Percentiles rank a stretch among this genome's conserved stretches.
These are phyloP conservation scores for Daldinia decipiens DNA, from an alignment of 495 filamentous ascomycete genomes.

Conservation along the genomic window DNA sequence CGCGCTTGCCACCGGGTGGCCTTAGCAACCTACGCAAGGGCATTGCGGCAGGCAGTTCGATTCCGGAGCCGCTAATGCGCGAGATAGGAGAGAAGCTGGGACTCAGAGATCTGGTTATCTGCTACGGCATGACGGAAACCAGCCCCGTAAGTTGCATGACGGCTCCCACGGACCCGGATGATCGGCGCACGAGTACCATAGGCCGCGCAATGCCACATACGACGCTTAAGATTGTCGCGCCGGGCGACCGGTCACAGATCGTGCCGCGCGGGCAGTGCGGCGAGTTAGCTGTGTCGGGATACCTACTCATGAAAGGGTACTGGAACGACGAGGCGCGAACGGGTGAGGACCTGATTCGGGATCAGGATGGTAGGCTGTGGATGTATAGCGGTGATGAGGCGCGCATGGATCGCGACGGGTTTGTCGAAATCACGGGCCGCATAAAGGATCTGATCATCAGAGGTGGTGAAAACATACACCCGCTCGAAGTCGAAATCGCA, in stretches of 20 bases:
- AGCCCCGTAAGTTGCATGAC: slow-evolving; percentile 94
- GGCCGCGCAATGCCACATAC: slow-evolving; percentile 82
- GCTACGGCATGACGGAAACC: slow-evolving; percentile 99
- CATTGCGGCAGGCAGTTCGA: slow-evolving; percentile 87
- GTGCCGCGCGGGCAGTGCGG: slow-evolving; percentile 74
- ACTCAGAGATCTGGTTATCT: slow-evolving; percentile 87
- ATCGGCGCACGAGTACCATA: slow-evolving; percentile 80
- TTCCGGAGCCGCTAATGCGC: slow-evolving; percentile 87
- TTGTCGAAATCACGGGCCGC: slow-evolving; percentile 69
- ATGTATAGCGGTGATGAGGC: slow-evolving; percentile 89
- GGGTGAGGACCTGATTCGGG: slow-evolving; percentile 72
- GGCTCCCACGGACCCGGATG: slow-evolving; percentile 79
- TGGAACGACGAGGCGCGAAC: slow-evolving; percentile 78
- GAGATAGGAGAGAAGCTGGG: slow-evolving; percentile 80
- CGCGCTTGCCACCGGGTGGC: slow-evolving; percentile 53
- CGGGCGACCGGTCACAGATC: slow-evolving; percentile 62
- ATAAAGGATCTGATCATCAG: slow-evolving; percentile 94
- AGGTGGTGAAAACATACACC: slow-evolving; percentile 96
- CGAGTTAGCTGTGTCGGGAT: slow-evolving; percentile 86
- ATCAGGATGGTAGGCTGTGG: slow-evolving; percentile 60
- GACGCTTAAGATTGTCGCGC: slow-evolving; percentile 81
- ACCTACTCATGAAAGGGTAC: slow-evolving; percentile 91
- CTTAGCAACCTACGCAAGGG: slow-evolving; percentile 81
- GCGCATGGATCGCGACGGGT: slow-evolving; percentile 78
- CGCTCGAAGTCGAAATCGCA: slow-evolving; percentile 91